These are phyloP conservation scores for Arabidopsis hybrid DNA, from an alignment of 441 rosid species.

Conservation along the genomic window DNA sequence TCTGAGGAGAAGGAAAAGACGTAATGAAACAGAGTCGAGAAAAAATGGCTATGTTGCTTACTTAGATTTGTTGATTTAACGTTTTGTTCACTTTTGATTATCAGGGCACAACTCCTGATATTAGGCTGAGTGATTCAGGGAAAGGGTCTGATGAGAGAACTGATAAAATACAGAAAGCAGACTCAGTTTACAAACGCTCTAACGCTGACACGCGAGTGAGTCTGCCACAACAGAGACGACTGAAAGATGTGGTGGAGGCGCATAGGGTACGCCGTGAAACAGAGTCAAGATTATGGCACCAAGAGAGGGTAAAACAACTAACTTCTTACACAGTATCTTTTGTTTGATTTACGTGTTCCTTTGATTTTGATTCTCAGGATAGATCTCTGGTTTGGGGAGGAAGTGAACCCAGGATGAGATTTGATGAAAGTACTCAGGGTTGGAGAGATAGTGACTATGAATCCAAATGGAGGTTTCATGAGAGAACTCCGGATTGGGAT, in stretches of 20 bases:
- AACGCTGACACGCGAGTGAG: neutral
- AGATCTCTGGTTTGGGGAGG: neutral
- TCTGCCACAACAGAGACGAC: neutral
- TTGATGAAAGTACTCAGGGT: neutral
- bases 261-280: neutral
- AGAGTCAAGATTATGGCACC: neutral
- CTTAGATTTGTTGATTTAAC: neutral
- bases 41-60: neutral
- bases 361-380: neutral
- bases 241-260: neutral
- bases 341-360: neutral
- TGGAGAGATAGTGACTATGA: neutral
- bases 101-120: neutral
- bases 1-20: neutral
- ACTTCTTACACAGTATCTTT: neutral
- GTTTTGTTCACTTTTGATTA: neutral
- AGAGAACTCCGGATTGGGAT: neutral
- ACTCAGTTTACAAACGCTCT: neutral
- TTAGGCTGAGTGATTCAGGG: too few relatives aligned
- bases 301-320: neutral
- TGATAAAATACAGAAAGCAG: neutral
- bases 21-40: constrained; percentile 6
- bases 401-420: neutral
- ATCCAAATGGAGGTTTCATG: neutral
- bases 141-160: neutral